These are phyloP conservation scores for Gossypium stocksii DNA, from an alignment of 345 rosid genomes.

Conservation along the genomic window DNA sequence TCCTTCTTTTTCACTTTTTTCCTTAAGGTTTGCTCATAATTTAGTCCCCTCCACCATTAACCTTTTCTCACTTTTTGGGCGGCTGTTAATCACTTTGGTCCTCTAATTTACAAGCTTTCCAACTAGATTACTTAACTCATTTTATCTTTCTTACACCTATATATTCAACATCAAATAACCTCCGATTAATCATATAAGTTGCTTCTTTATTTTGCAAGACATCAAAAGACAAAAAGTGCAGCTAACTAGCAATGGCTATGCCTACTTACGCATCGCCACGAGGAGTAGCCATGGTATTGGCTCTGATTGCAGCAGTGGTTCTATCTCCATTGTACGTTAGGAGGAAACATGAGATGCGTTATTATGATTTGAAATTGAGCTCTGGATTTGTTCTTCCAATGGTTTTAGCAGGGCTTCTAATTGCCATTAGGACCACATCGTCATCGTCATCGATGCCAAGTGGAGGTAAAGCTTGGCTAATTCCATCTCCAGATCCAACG, in stretches of 20 bases:
- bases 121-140: constrained; percentile 29
- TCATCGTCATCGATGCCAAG: constrained; percentile 6
- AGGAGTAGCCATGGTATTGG: constrained; percentile 55
- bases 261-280: constrained; percentile 36
- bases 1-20: constrained; percentile 21
- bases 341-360: constrained; percentile 22
- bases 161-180: constrained; percentile 10
- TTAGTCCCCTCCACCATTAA: background rate
- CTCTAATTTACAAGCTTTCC: constrained; percentile 24
- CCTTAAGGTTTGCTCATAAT: background rate
- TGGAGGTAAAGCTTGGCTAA: constrained; percentile 17
- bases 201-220: background rate
- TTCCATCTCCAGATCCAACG: constrained; percentile 42
- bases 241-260: constrained; percentile 29
- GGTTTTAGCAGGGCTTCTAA: constrained; percentile 51
- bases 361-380: constrained; percentile 34
- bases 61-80: constrained; percentile 39
- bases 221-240: background rate
- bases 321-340: constrained; percentile 43
- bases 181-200: background rate
- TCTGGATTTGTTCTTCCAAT: constrained; percentile 51
- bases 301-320: constrained; percentile 41
- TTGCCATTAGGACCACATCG: constrained; percentile 44
- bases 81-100: constrained; percentile 26
- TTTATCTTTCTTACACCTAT: constrained; percentile 17